Conservation (phyloP, 352 stramenopile species). For the Phytophthora hibernalis region DNA sequence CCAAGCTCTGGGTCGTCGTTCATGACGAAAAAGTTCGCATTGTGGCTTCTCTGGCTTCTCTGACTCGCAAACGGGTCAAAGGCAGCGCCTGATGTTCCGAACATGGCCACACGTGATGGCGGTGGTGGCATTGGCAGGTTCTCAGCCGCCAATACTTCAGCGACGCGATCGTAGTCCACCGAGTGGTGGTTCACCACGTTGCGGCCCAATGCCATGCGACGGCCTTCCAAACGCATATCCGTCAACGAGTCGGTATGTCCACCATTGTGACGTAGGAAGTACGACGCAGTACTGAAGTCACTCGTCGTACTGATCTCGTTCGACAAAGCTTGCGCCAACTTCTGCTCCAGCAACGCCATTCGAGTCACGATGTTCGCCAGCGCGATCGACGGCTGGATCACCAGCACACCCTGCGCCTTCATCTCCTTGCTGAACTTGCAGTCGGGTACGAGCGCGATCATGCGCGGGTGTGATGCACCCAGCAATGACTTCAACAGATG, state of each 20-base stretch:
- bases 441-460: constrained; percentile 64
- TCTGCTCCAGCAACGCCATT: constrained; percentile 63
- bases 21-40: constrained; percentile 62
- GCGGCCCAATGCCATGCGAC: constrained; percentile 47
- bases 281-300: constrained; percentile 56
- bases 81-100: constrained; percentile 50
- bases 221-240: constrained; percentile 49
- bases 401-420: no score
- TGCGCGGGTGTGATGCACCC: constrained; percentile 47
- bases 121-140: constrained; percentile 54
- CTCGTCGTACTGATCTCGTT: constrained; percentile 58
- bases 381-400: constrained; percentile 71
- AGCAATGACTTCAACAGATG: constrained; percentile 53
- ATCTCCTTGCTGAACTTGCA: constrained; percentile 54
- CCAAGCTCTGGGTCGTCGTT: constrained; percentile 41
- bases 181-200: constrained; percentile 76
- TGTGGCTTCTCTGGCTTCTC: constrained; percentile 29
- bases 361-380: constrained; percentile 69
- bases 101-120: constrained; percentile 71
- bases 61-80: constrained; percentile 59
- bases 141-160: constrained; percentile 39
- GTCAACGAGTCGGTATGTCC: constrained; percentile 45
- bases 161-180: constrained; percentile 62
- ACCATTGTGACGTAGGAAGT: constrained; percentile 57
- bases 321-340: constrained; percentile 43